A percentile compares a stretch with the other conserved stretches of the same genome.
Evolutionary conservation across 176 grass and related monocot species (phyloP).

Genomic region (Thinopyrum elongatum): DNA sequence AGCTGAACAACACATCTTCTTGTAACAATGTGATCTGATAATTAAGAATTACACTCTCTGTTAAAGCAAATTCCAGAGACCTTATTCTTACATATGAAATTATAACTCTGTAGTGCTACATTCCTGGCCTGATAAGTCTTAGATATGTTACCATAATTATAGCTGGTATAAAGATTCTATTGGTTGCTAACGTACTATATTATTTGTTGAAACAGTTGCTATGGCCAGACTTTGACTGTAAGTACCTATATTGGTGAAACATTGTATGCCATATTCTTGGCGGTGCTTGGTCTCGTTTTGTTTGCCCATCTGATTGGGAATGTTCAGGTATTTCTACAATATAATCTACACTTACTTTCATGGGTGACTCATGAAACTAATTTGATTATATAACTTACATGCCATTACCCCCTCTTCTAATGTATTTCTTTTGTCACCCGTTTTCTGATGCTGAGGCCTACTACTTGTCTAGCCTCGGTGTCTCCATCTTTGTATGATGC

Average conservation of each 20-base stretch:
- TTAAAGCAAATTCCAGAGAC: background rate
- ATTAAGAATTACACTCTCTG: slow-evolving; percentile 3
- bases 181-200: slow-evolving; percentile 12
- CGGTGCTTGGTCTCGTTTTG: slow-evolving; percentile 80
- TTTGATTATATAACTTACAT: background rate
- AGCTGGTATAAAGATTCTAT: background rate
- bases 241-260: slow-evolving; percentile 98
- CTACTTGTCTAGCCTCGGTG: background rate
- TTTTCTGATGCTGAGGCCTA: background rate
- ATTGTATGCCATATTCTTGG: slow-evolving; percentile 86
- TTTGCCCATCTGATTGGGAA: slow-evolving; percentile 98
- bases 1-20: slow-evolving; percentile 5
- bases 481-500: background rate
- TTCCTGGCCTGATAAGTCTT: background rate
- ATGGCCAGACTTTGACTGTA: slow-evolving; percentile 82
- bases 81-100: background rate
- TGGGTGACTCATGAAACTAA: background rate
- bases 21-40: background rate
- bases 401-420: background rate
- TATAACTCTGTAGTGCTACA: background rate
- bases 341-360: slow-evolving; percentile 16
- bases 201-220: slow-evolving; percentile 64
- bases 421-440: background rate
- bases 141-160: too few relatives aligned
- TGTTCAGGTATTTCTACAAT: slow-evolving; percentile 63